Base-by-base conservation (phyloP, 495 filamentous ascomycete species). In the Hypoxylon fragiforme region DNA sequence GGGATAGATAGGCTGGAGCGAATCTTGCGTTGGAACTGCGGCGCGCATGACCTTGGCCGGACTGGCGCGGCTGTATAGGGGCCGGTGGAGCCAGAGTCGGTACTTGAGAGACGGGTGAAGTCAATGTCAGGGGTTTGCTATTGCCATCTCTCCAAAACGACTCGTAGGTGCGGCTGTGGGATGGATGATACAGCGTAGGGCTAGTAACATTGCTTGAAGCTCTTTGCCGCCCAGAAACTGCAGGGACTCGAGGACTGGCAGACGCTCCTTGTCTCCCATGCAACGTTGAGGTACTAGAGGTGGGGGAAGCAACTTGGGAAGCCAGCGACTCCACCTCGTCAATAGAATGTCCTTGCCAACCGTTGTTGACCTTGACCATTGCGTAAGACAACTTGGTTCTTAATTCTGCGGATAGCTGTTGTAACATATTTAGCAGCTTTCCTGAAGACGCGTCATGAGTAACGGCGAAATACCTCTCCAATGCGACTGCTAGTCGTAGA, bases 351-450 rank as follows among this genome's bases (percentile, higher is more conserved):
- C 81, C 78, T 72, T 92, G 85, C 79, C 89, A 90, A 42, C 87
- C 89, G 67, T 94, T 84, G 70, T 92, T 86, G 31, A 97, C 85
- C 67, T 95, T 95, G 60, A 92, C 81, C 74, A 92, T 89, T 28
- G 90, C 91, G 68, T 96, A 95, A 4, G 89, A 88, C 9, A 97
- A 76, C 43, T 90, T 86, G 5, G 89, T 81, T 54, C 83, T 85
- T 18, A 97, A 78, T 62, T 90, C 84, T 30, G 83, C 80, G 22
- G 90, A 89, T 37, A 94, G 69, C 87, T 95, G 62, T 32, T 44
- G 43, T 46, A 49, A 26, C 4, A 50, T 44, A 50, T 44, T 66
- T 67, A 63, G 66, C 54, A 42, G 40, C 3, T 53, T 26, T 20
- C 16, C 37, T 26, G 12, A 34, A 21, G 37, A 45, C 44, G 20